Evolutionary conservation across 2,329 filamentous ascomycete genomes (phyloP).

Genomic region (Daldinia sp.): DNA sequence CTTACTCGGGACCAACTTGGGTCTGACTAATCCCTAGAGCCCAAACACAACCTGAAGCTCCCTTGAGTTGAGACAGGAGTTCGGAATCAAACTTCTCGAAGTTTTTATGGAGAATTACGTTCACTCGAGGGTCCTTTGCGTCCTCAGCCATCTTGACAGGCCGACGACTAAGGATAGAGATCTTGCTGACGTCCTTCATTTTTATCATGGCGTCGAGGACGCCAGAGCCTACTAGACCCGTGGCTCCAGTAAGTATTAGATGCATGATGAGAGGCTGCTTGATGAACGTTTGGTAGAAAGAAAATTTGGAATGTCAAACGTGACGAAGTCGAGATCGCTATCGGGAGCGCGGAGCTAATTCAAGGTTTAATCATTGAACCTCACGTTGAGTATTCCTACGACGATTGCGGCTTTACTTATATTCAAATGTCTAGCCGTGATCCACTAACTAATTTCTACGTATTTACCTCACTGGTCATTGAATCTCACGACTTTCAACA

Average conservation of each 20-base stretch:
- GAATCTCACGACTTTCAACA: conserved; percentile 8
- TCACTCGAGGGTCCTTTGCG: conserved; percentile 67
- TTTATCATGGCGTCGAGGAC: conserved; percentile 73
- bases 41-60: conserved; percentile 78
- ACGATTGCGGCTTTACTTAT: not conserved
- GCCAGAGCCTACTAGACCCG: conserved; percentile 72
- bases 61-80: conserved; percentile 70
- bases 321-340: not conserved
- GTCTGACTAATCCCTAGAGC: conserved; percentile 75
- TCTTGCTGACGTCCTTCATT: conserved; percentile 67
- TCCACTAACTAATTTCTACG: not conserved
- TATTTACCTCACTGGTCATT: not conserved
- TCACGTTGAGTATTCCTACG: not conserved
- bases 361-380: not conserved
- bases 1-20: conserved; percentile 69
- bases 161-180: conserved; percentile 73
- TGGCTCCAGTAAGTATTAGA: conserved; percentile 76
- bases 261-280: conserved; percentile 60
- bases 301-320: not conserved
- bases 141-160: conserved; percentile 73
- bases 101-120: conserved; percentile 76
- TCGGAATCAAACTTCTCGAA: conserved; percentile 70
- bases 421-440: not conserved
- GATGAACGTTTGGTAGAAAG: not conserved
- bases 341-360: not conserved